Evolutionary conservation across 306 rosid species (phyloP).

Genomic region (Lithocarpus polystachyus): DNA sequence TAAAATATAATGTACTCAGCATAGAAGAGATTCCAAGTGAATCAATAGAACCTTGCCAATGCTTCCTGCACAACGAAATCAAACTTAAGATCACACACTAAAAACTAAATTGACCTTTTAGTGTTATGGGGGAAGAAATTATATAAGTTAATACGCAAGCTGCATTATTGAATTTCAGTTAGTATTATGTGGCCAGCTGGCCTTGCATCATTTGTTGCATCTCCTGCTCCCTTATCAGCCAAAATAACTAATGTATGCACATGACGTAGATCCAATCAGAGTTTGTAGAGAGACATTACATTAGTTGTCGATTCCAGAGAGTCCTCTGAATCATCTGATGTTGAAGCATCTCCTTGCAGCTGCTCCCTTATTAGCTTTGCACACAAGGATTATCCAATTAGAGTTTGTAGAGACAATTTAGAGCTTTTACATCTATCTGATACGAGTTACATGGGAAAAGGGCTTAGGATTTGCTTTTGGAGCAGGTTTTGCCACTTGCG

Average conservation of each 20-base stretch:
- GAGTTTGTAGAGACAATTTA: no score
- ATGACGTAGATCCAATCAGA: no score
- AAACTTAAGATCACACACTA: background rate
- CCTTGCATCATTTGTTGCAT: no score
- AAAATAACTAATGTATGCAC: no score
- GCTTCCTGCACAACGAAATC: conserved; percentile 73
- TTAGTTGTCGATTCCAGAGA: no score
- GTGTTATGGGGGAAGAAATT: background rate
- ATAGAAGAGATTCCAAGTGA: conserved; percentile 90
- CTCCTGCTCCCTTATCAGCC: no score
- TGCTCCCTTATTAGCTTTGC: no score
- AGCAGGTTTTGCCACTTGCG: conserved; percentile 25
- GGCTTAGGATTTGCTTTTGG: conserved; percentile 29
- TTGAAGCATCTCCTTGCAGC: no score
- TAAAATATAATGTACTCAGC: conserved; percentile 73
- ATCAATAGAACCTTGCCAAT: conserved; percentile 67
- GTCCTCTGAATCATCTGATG: no score
- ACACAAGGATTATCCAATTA: background rate
- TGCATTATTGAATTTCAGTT: background rate
- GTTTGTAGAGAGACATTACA: no score
- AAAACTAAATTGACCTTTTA: background rate
- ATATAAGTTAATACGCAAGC: background rate
- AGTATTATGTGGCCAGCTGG: background rate
- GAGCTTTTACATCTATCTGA: conserved; percentile 4
- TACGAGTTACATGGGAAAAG: conserved; percentile 33